Conservation (phyloP, 2,329 filamentous ascomycete genomes). For the Nothopassalora personata region DNA sequence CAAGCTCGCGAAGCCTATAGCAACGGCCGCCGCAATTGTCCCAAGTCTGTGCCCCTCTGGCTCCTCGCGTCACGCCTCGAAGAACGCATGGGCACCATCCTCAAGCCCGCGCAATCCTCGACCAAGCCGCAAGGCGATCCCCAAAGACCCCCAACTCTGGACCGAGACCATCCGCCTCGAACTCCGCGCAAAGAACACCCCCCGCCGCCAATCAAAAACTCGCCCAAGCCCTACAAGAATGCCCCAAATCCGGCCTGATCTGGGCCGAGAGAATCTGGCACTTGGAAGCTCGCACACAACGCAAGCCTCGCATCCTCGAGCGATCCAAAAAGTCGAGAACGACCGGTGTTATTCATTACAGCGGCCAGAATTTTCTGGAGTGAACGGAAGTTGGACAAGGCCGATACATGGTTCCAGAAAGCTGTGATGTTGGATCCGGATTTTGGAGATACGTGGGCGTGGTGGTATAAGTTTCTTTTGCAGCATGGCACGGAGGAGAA, state of each 20-base stretch:
- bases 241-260: constrained; percentile 77
- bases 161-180: constrained; percentile 92
- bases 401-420: constrained; percentile 95
- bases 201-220: constrained; percentile 85
- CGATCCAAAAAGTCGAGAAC: constrained; percentile 94
- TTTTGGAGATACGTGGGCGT: constrained; percentile 89
- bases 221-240: constrained; percentile 87
- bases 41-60: constrained; percentile 81
- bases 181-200: constrained; percentile 74
- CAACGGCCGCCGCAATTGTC: constrained; percentile 79
- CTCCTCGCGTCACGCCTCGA: constrained; percentile 83
- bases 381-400: constrained; percentile 86
- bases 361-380: constrained; percentile 95
- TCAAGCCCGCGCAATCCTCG: constrained; percentile 89
- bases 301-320: constrained; percentile 83
- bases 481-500: constrained; percentile 96
- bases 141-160: constrained; percentile 80
- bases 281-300: constrained; percentile 83
- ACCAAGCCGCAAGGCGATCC: constrained; percentile 84
- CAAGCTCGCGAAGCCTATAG: constrained; percentile 87
- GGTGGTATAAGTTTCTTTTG: constrained; percentile 90
- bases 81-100: constrained; percentile 73
- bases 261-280: constrained; percentile 97
- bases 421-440: constrained; percentile 84
- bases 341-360: constrained; percentile 82